phyloP scores from a whole-genome alignment of 1,284 basidiomycete genomes.

The Apiotrichum siamense region DNA sequence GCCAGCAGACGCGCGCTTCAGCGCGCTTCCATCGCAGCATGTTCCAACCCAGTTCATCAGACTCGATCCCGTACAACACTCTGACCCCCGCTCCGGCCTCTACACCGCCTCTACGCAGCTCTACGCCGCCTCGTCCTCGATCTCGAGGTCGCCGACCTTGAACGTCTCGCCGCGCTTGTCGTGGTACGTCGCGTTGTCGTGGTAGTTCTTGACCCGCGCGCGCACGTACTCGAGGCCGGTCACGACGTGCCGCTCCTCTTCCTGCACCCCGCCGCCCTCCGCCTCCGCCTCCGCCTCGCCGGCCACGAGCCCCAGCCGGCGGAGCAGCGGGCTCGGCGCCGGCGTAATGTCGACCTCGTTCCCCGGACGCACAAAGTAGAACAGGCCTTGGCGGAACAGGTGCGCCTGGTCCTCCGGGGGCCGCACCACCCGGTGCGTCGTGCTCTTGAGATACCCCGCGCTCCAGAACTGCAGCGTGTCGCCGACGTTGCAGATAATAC shows the following conservation, averaged over 20 bases:
- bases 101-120: no score
- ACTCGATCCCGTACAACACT: no score
- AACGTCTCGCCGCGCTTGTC: conserved; percentile 7
- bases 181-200: conserved; percentile 1
- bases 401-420: conserved; percentile 32
- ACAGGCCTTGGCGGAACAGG: conserved; percentile 27
- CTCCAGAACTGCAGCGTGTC: conserved; percentile 36
- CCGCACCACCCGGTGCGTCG: conserved; percentile 27
- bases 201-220: conserved; percentile 10
- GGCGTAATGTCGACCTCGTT: conserved; percentile 27
- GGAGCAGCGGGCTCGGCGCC: conserved; percentile 23
- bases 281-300: no score
- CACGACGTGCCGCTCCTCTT: conserved; percentile 11
- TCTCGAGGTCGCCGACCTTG: conserved; percentile 11
- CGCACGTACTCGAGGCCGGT: conserved; percentile 12
- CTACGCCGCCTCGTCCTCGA: conserved; percentile 12
- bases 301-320: conserved; percentile 22
- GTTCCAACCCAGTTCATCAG: no score
- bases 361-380: conserved; percentile 33
- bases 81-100: no score
- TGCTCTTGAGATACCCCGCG: conserved; percentile 30
- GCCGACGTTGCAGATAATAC: conserved; percentile 33
- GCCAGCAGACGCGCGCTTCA: no score
- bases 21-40: no score
- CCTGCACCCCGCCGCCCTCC: not conserved